Conservation (phyloP, 805 yeast genomes). For the Middelhovenomyces tepae region DNA sequence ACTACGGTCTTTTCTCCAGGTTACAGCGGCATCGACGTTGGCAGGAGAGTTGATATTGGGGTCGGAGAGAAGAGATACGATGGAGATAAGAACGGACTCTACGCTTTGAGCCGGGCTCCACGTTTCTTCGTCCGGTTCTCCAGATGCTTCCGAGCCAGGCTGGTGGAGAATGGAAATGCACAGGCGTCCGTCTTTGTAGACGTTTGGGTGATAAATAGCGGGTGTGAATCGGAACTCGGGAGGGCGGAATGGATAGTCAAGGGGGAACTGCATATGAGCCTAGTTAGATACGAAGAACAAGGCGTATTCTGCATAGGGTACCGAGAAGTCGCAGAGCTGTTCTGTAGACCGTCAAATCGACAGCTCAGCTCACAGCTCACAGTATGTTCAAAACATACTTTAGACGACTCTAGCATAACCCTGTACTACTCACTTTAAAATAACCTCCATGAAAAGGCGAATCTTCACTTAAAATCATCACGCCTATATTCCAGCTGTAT, state of each 20-base stretch:
- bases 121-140: constrained; percentile 87
- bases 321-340: too few relatives aligned
- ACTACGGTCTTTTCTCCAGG: constrained; percentile 73
- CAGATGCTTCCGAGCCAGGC: constrained; percentile 83
- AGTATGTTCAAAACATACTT: too few relatives aligned
- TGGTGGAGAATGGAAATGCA: constrained; percentile 91
- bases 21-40: constrained; percentile 90
- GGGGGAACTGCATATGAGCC: constrained; percentile 90
- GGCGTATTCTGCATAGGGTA: too few relatives aligned
- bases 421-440: constrained; percentile 42
- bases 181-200: constrained; percentile 84
- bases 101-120: constrained; percentile 76
- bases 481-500: constrained; percentile 90
- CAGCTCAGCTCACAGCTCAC: too few relatives aligned
- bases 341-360: too few relatives aligned
- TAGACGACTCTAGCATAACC: not conserved
- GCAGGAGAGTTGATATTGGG: constrained; percentile 94
- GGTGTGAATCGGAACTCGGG: constrained; percentile 91
- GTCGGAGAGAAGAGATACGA: constrained; percentile 83
- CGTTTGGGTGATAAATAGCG: constrained; percentile 90
- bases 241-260: constrained; percentile 85
- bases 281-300: too few relatives aligned
- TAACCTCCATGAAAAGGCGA: constrained; percentile 92
- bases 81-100: constrained; percentile 81
- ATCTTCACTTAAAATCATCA: constrained; percentile 83